Conservation (phyloP, 2,329 filamentous ascomycete species). For the Claviceps purpurea region DNA sequence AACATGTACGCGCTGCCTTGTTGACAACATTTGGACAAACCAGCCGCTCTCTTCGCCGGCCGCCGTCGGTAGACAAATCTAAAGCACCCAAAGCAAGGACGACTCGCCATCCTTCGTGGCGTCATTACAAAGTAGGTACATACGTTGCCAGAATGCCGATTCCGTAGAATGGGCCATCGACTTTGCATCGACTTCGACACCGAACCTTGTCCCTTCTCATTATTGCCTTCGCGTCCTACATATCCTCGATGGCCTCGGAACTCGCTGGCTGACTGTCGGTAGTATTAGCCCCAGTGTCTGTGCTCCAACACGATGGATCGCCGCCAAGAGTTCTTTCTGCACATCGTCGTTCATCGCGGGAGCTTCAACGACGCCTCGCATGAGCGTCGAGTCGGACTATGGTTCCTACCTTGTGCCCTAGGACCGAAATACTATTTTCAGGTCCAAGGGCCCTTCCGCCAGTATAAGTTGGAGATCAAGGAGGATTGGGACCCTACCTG, state of each 20-base stretch:
- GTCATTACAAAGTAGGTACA: not conserved
- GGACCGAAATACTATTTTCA: constrained; percentile 7
- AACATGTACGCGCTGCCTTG: not conserved
- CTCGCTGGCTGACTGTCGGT: not conserved
- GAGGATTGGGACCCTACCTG: constrained; percentile 6
- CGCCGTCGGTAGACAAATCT: not conserved
- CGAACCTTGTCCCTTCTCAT: no score
- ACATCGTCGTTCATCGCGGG: constrained; percentile 9
- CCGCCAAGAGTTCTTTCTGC: constrained; percentile 3
- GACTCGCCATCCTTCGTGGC: not conserved
- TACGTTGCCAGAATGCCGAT: not conserved
- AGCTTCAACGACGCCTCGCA: constrained; percentile 6
- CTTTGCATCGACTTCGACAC: not conserved
- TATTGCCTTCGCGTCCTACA: not conserved
- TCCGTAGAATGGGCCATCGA: not conserved
- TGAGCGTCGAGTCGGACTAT: constrained; percentile 8
- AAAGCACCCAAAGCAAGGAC: not conserved
- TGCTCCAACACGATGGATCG: constrained; percentile 1
- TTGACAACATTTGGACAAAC: not conserved
- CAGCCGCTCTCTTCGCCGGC: not conserved
- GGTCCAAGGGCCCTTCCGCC: constrained; percentile 2
- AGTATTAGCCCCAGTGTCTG: not conserved
- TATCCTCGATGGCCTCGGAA: not conserved
- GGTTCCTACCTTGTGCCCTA: constrained; percentile 5
- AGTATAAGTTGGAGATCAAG: constrained; percentile 6